Percentiles rank a stretch among this genome's conserved stretches.
Conservation (phyloP, 352 stramenopile genomes). For the Phytophthora sansomeana region DNA sequence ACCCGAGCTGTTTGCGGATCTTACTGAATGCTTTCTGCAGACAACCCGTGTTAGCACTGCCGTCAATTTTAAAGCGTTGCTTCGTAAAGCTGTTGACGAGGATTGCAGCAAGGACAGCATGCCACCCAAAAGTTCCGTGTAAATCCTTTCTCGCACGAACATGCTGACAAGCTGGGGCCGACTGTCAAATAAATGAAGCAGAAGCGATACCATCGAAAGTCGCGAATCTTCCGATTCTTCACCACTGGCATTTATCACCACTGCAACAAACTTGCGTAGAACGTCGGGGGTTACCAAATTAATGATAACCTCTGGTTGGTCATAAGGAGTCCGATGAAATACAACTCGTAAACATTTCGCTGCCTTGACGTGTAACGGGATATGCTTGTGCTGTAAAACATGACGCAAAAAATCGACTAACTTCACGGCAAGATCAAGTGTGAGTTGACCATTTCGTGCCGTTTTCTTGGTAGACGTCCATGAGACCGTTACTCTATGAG, state of each 20-base stretch:
- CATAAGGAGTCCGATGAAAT: constrained; percentile 54
- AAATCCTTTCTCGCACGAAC: constrained; percentile 69
- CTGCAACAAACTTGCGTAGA: constrained; percentile 60
- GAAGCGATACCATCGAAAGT: constrained; percentile 64
- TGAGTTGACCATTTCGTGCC: constrained; percentile 39
- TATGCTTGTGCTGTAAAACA: constrained; percentile 65
- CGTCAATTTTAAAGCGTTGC: constrained; percentile 60
- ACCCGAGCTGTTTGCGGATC: constrained; percentile 8
- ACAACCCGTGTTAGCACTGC: constrained; percentile 64
- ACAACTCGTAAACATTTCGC: constrained; percentile 76
- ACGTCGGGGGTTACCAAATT: constrained; percentile 59
- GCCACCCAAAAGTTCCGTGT: constrained; percentile 61
- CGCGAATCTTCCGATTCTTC: constrained; percentile 79
- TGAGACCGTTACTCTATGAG: constrained; percentile 9
- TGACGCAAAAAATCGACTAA: constrained; percentile 55
- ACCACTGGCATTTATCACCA: constrained; percentile 52
- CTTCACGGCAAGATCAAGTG: constrained; percentile 49
- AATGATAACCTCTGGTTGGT: constrained; percentile 39
- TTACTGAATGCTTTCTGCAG: constrained; percentile 48
- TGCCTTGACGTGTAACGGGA: constrained; percentile 66
- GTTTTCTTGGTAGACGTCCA: constrained; percentile 22
- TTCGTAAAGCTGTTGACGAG: constrained; percentile 47
- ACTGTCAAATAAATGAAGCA: constrained; percentile 78
- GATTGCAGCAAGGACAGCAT: constrained; percentile 56
- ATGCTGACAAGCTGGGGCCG: constrained; percentile 55